Percentiles rank a stretch among this genome's conserved stretches.
Conservation (phyloP, 1,284 basidiomycete genomes). For the Neonothopanus nambi region DNA sequence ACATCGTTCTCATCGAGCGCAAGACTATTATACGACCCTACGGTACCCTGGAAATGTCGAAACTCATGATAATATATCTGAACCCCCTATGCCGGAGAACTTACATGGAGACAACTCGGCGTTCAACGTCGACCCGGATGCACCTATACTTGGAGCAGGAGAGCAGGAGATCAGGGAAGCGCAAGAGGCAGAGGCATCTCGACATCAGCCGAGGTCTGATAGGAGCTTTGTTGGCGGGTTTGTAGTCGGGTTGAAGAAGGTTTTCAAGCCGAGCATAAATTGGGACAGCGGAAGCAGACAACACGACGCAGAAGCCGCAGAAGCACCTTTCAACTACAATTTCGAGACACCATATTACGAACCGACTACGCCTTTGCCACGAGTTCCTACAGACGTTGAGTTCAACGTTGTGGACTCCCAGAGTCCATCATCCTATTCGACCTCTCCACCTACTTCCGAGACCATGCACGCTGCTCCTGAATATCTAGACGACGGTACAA, state of each 20-base stretch:
- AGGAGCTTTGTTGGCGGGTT: slow-evolving; percentile 27
- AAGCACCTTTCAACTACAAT: neutral
- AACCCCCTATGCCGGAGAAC: neutral
- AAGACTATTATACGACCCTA: neutral
- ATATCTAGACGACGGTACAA: slow-evolving; percentile 20
- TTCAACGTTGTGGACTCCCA: neutral
- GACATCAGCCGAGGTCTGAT: slow-evolving; percentile 7
- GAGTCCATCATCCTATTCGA: neutral
- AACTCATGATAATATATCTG: neutral
- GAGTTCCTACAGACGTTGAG: neutral
- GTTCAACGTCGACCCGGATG: slow-evolving; percentile 32
- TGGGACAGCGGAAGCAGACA: neutral
- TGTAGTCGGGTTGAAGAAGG: slow-evolving; percentile 26
- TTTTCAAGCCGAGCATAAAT: slow-evolving; percentile 20
- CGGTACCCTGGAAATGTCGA: neutral
- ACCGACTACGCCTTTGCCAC: neutral
- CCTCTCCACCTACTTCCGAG: slow-evolving; percentile 13
- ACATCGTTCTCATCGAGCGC: slow-evolving; percentile 10
- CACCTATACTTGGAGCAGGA: slow-evolving; percentile 29
- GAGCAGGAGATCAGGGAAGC: slow-evolving; percentile 13
- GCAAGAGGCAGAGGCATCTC: neutral
- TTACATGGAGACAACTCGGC: slow-evolving; percentile 2
- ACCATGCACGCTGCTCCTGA: slow-evolving; percentile 14
- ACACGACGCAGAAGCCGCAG: neutral
- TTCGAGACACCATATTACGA: slow-evolving; percentile 1